A percentile compares a stretch with the other conserved stretches of the same genome.
These are phyloP conservation scores for Naegleria lovaniensis DNA, from an alignment of 208 protist species.

Conservation along the genomic window DNA sequence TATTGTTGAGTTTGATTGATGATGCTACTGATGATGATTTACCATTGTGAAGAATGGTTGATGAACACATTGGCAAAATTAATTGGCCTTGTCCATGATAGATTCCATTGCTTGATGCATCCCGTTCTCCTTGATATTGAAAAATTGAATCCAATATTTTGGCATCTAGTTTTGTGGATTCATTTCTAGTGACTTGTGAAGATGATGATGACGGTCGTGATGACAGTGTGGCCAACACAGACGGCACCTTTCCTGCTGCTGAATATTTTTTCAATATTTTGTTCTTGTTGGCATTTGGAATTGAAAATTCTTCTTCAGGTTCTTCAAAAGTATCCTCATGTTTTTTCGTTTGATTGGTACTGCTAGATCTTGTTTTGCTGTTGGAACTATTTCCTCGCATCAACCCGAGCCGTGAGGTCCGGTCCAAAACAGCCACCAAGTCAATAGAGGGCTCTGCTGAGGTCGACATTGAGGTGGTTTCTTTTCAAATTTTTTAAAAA, in stretches of 20 bases:
- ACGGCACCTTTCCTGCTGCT: no score
- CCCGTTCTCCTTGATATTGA: background rate
- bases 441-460: background rate
- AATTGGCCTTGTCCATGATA: no score
- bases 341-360: no score
- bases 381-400: background rate
- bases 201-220: background rate
- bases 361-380: no score
- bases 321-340: no score
- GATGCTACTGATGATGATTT: background rate
- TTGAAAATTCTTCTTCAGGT: background rate
- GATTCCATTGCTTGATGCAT: background rate
- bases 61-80: no score
- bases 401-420: background rate
- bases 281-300: background rate
- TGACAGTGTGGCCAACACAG: no score
- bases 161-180: background rate
- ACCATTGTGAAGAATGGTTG: background rate
- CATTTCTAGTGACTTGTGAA: background rate
- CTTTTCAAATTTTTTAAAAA: no score
- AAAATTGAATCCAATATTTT: background rate
- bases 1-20: background rate
- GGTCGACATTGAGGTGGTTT: no score
- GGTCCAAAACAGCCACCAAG: background rate
- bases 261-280: background rate